Evolutionary conservation across 1,284 basidiomycete genomes (phyloP), one percentile per base, ranked within the genome.

Genomic region (Microbotryum lychnidis-dioicae): DNA sequence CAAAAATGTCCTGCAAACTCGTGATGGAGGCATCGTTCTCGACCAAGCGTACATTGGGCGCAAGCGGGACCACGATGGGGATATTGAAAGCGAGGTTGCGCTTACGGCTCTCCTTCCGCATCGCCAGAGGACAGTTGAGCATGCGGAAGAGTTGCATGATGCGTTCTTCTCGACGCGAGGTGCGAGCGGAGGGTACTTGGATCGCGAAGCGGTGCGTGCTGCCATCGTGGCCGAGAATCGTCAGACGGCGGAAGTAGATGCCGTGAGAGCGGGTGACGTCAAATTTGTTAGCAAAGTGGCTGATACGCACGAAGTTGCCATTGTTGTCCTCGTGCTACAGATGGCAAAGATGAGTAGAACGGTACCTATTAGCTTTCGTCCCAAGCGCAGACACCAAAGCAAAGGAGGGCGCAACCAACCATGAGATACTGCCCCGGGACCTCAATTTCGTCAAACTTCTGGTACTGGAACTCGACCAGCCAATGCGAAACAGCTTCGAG

Each of bases 381-480:
- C 7, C 29, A 46, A 27, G 12, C 18, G 20, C 9, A 48, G 14
- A 8, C 45, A 33, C 21, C 20, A 42, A 16, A 8, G 8, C 31
- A 20, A 53, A 49, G 44, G 23, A 20, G 33, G 6, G 10, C 31
- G 42, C 21, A 4, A 69, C 81, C 69, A 63, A 89, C 91, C 82
- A 94, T 89, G 0, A 93, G 87, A 73, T 99, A 99, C 76, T 99
- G 96, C 10, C 96, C 96, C 23, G 96, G 96, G 59, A 99, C 85
- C 75, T 99, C 96, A 56, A 99, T 91, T 69, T 98, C 96, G 71
- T 98, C 96, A 61, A 97, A 93, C 75, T 94, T 97, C 73, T 87
- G 87, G 76, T 97, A 93, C 72, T 98, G 94, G 80, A 98, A 99
- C 75, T 98, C 94, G 14, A 91, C 89, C 67, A 98, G 80, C 77